phyloP scores from a whole-genome alignment of 352 stramenopile genomes.

The Sclerospora graminicola region DNA sequence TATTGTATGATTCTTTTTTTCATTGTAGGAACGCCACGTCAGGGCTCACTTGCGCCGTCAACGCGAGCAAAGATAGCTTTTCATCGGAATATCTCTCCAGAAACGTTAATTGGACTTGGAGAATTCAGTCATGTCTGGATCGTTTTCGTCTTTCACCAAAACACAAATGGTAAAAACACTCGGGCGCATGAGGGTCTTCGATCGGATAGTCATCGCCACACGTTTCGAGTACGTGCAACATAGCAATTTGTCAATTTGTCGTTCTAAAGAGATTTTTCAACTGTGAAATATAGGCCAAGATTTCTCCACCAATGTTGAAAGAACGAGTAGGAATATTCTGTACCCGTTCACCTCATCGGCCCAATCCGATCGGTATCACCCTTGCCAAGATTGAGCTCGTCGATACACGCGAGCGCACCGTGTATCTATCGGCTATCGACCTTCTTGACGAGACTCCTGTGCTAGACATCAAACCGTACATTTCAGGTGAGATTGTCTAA shows the following conservation, averaged over 20 bases:
- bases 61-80: constrained; percentile 66
- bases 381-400: constrained; percentile 84
- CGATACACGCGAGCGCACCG: constrained; percentile 34
- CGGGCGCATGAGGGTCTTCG: constrained; percentile 49
- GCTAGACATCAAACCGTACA: constrained; percentile 98
- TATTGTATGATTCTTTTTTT: neutral
- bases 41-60: constrained; percentile 66
- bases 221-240: constrained; percentile 27
- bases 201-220: constrained; percentile 65
- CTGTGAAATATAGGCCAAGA: constrained; percentile 44
- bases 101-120: constrained; percentile 59
- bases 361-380: constrained; percentile 93
- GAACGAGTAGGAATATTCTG: constrained; percentile 90
- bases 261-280: neutral
- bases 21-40: constrained; percentile 59
- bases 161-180: constrained; percentile 82
- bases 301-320: constrained; percentile 57
- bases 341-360: constrained; percentile 93
- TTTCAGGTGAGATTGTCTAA: constrained; percentile 49
- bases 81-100: constrained; percentile 67
- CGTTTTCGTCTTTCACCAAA: constrained; percentile 85
- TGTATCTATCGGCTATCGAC: constrained; percentile 85
- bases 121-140: constrained; percentile 86
- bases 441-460: constrained; percentile 95
- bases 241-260: neutral